These are phyloP conservation scores for Aspergillus quadrilineatus DNA, from an alignment of 2,329 filamentous ascomycete genomes.

Conservation along the genomic window DNA sequence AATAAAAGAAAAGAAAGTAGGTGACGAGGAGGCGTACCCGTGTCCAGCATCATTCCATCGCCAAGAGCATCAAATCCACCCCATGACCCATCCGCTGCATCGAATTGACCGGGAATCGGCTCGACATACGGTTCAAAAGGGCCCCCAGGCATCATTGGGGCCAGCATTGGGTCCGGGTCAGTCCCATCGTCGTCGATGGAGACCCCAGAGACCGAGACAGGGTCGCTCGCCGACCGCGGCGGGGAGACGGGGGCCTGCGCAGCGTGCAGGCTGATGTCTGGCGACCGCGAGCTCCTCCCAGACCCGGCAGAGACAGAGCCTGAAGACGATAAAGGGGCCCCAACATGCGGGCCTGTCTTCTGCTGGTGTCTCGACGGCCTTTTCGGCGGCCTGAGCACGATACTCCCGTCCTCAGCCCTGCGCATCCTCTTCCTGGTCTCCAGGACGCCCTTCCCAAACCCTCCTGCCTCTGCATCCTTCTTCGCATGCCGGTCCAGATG, in stretches of 20 bases:
- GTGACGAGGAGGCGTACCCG: constrained; percentile 34
- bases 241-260: constrained; percentile 27
- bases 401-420: constrained; percentile 49
- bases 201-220: constrained; percentile 18
- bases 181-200: constrained; percentile 23
- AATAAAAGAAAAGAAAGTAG: neutral
- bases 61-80: constrained; percentile 33
- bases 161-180: constrained; percentile 27
- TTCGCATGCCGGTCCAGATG: constrained; percentile 57
- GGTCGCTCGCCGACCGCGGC: constrained; percentile 26
- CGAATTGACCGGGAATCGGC: constrained; percentile 35
- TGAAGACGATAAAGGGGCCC: constrained; percentile 3
- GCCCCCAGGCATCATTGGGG: constrained; percentile 32
- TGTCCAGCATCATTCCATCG: constrained; percentile 58
- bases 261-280: neutral
- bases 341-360: neutral
- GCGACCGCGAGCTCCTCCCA: too few species aligned
- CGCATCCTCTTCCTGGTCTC: constrained; percentile 53
- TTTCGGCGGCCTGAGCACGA: constrained; percentile 42
- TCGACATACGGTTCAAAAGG: constrained; percentile 35
- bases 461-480: constrained; percentile 53
- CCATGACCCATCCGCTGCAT: constrained; percentile 35
- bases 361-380: constrained; percentile 20
- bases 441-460: constrained; percentile 47
- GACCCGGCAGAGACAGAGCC: constrained; percentile 17